Conservation (phyloP, 2,329 filamentous ascomycete genomes). For the Ophiostoma ips region DNA sequence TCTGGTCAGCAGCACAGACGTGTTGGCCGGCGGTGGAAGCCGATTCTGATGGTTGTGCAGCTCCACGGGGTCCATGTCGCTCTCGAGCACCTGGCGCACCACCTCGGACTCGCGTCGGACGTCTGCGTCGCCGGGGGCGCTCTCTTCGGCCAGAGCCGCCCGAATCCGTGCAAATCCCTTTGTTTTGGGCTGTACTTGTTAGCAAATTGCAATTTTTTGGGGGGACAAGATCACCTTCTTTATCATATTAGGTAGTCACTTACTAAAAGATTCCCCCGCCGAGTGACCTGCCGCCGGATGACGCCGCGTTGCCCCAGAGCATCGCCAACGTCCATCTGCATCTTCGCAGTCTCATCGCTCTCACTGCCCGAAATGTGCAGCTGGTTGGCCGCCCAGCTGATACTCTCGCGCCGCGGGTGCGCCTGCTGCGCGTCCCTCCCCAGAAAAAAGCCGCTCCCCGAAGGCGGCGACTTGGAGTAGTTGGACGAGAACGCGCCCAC, state of each 20-base stretch:
- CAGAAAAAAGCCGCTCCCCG: constrained; percentile 24
- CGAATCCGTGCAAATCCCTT: constrained; percentile 90
- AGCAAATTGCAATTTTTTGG: constrained; percentile 13
- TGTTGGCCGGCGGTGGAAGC: constrained; percentile 14
- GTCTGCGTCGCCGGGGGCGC: constrained; percentile 75
- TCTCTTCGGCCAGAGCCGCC: constrained; percentile 78
- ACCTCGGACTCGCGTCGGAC: constrained; percentile 86
- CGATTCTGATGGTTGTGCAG: neutral
- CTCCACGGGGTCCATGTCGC: constrained; percentile 51
- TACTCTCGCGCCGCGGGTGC: constrained; percentile 63
- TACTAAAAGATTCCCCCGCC: constrained; percentile 67
- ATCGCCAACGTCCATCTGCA: constrained; percentile 31
- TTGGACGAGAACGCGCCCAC: neutral
- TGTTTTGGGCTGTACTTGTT: constrained; percentile 62
- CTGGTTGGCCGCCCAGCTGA: constrained; percentile 82
- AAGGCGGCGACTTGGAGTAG: constrained; percentile 55
- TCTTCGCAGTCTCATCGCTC: constrained; percentile 51
- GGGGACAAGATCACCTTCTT: too few relatives aligned
- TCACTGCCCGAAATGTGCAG: constrained; percentile 72
- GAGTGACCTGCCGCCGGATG: constrained; percentile 67
- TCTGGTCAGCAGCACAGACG: neutral
- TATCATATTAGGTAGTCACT: neutral
- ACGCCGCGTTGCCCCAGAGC: constrained; percentile 51
- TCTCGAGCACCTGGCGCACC: constrained; percentile 86
- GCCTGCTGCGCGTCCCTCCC: constrained; percentile 13